These are phyloP conservation scores for Agrostemma githago DNA, from an alignment of 148 eudicot species.

Conservation along the genomic window DNA sequence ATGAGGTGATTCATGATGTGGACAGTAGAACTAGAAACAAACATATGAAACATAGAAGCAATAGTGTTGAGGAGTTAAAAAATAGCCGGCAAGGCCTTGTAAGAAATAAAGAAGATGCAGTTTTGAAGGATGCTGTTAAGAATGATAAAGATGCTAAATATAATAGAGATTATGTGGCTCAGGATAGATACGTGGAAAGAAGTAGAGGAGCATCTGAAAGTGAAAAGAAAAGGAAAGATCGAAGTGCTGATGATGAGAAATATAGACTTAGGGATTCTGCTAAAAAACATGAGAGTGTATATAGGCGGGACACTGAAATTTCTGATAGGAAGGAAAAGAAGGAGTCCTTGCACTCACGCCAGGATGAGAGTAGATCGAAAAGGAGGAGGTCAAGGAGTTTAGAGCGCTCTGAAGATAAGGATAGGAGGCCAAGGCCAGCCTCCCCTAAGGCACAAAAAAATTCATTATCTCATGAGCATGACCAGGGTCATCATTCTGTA, in stretches of 20 bases:
- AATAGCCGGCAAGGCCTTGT: conserved; percentile 35
- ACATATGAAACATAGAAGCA: conserved; percentile 21
- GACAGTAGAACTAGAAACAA: conserved; percentile 35
- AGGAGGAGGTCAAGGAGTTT: conserved; percentile 74
- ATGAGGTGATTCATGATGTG: conserved; percentile 29
- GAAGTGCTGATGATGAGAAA: conserved; percentile 49
- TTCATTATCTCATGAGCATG: conserved; percentile 39
- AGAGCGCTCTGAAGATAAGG: conserved; percentile 56
- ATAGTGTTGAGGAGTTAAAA: conserved; percentile 19
- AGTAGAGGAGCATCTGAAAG: conserved; percentile 39
- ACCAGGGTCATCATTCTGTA: conserved; percentile 36
- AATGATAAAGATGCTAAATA: conserved; percentile 39
- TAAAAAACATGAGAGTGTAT: conserved; percentile 52
- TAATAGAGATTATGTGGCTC: conserved; percentile 30
- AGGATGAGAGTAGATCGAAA: conserved; percentile 50
- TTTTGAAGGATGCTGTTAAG: conserved; percentile 33
- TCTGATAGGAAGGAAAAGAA: conserved; percentile 43
- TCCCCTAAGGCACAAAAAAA: conserved; percentile 62
- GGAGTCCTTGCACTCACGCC: conserved; percentile 30
- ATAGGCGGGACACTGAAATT: conserved; percentile 33
- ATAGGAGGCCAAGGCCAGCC: conserved; percentile 49
- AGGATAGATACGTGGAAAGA: conserved; percentile 31
- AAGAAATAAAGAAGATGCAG: conserved; percentile 39
- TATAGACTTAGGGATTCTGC: conserved; percentile 32
- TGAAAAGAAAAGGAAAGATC: conserved; percentile 47